Evolutionary conservation across 306 rosid genomes (phyloP).

Genomic region (Vigna nakashimae): DNA sequence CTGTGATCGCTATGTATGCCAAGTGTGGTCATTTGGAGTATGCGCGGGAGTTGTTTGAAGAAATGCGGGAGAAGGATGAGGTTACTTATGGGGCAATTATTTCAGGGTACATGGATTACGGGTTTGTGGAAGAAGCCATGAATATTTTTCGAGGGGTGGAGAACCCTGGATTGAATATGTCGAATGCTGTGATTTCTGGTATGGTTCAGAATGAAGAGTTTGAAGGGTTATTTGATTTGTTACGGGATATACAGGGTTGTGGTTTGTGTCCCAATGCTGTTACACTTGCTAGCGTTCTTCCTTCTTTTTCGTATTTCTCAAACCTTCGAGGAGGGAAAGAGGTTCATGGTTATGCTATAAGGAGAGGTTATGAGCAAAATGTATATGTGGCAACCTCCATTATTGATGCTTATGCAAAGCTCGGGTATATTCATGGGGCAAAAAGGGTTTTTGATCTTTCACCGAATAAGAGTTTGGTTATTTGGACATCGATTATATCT

Average conservation of each 20-base stretch:
- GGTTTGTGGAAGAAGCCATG: conserved; percentile 74
- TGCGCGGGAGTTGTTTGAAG: conserved; percentile 73
- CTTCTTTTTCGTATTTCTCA: conserved; percentile 60
- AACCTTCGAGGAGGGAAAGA: conserved; percentile 78
- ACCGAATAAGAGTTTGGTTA: conserved; percentile 60
- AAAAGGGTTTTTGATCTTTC: conserved; percentile 61
- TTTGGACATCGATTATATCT: conserved; percentile 86
- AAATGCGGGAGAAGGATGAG: conserved; percentile 74
- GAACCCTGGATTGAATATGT: conserved; percentile 58
- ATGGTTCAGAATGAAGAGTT: conserved; percentile 74
- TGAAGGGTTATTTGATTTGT: conserved; percentile 57
- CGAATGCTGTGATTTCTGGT: conserved; percentile 86
- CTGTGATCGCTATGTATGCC: conserved; percentile 78
- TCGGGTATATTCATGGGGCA: conserved; percentile 75
- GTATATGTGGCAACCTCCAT: conserved; percentile 73
- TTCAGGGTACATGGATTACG: conserved; percentile 78
- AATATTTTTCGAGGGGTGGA: conserved; percentile 57
- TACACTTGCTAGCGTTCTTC: conserved; percentile 77
- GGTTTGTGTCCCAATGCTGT: conserved; percentile 71
- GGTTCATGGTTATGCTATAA: conserved; percentile 75
- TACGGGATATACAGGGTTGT: conserved; percentile 62
- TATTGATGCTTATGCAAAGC: conserved; percentile 75
- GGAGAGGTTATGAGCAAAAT: conserved; percentile 61
- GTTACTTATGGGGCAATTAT: conserved; percentile 70
- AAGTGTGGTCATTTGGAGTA: conserved; percentile 84